Conservation (phyloP, 2,329 filamentous ascomycete species). For the Alternaria angustiovoidea region DNA sequence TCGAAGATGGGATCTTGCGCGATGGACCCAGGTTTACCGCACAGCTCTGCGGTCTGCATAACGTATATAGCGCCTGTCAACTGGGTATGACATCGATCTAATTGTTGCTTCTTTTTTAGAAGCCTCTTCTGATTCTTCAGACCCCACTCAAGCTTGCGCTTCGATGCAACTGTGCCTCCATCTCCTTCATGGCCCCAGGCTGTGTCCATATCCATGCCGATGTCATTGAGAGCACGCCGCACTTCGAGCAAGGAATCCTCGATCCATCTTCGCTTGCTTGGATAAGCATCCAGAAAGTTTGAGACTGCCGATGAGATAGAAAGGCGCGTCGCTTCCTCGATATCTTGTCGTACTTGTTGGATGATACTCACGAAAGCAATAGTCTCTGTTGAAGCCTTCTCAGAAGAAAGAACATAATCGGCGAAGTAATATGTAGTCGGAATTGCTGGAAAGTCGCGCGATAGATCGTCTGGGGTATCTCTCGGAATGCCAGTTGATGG, state of each 20-base stretch:
- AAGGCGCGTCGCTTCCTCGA: slow-evolving; percentile 39
- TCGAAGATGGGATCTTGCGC: slow-evolving; percentile 29
- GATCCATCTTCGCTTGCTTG: slow-evolving; percentile 36
- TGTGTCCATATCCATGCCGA: slow-evolving; percentile 40
- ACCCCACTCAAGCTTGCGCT: slow-evolving; percentile 42
- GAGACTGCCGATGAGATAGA: slow-evolving; percentile 27
- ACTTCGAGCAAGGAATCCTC: slow-evolving; percentile 34
- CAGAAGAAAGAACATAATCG: slow-evolving; percentile 33
- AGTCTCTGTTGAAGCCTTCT: slow-evolving; percentile 35
- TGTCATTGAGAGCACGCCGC: slow-evolving; percentile 37
- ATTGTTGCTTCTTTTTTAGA: slow-evolving; percentile 25
- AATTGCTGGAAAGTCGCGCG: slow-evolving; percentile 27
- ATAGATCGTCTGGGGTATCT: slow-evolving; percentile 18
- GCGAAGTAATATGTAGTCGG: slow-evolving; percentile 39
- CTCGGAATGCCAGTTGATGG: slow-evolving; percentile 10
- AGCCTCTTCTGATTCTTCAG: slow-evolving; percentile 40
- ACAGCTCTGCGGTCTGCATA: slow-evolving; percentile 40
- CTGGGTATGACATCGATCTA: slow-evolving; percentile 38
- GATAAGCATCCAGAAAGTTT: slow-evolving; percentile 33
- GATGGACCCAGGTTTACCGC: slow-evolving; percentile 15
- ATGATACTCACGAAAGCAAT: slow-evolving; percentile 35
- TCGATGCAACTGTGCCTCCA: slow-evolving; percentile 28
- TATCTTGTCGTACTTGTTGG: slow-evolving; percentile 37
- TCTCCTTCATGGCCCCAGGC: slow-evolving; percentile 33
- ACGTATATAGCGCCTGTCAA: slow-evolving; percentile 36